A percentile compares a stretch with the other conserved stretches of the same genome.
Conservation (phyloP, 495 filamentous ascomycete species). For the Trichocladium antarcticum region DNA sequence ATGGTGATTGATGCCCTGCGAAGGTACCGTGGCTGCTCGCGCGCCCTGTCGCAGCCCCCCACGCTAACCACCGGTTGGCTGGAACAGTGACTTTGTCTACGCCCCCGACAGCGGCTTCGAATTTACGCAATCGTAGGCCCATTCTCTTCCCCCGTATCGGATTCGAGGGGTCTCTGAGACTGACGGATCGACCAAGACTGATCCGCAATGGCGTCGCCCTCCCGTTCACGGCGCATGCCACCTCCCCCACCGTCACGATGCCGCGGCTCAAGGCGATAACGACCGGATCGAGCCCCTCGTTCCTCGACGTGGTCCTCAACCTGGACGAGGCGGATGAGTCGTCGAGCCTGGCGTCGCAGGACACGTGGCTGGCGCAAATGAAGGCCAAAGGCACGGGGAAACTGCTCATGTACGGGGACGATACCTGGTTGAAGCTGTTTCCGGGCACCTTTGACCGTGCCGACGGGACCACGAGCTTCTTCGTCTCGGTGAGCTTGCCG, state of each 20-base stretch:
- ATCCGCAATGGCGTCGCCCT: conserved; percentile 73
- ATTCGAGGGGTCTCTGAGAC: background rate
- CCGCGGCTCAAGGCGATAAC: conserved; percentile 95
- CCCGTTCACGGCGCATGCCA: conserved; percentile 93
- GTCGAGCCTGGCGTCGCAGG: conserved; percentile 73
- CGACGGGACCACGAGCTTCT: conserved; percentile 95
- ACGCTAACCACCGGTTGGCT: background rate
- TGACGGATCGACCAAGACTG: conserved; percentile 44
- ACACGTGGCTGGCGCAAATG: conserved; percentile 92
- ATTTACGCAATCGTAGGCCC: conserved; percentile 76
- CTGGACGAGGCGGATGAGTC: conserved; percentile 89
- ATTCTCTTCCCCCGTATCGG: background rate
- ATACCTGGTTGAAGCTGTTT: conserved; percentile 97
- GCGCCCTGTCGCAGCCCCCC: background rate
- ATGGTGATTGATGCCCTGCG: conserved; percentile 96
- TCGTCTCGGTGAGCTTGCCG: conserved; percentile 72
- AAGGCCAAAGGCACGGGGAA: conserved; percentile 58
- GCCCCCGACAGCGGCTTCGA: conserved; percentile 66
- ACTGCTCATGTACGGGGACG: conserved; percentile 91
- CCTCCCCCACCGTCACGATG: conserved; percentile 96
- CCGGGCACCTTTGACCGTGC: conserved; percentile 71
- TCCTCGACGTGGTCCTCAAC: conserved; percentile 93
- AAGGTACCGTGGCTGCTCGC: conserved; percentile 45
- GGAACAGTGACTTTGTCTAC: conserved; percentile 87
- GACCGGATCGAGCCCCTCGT: conserved; percentile 90